Conservation (phyloP, 331 rosid genomes). For the Acacia pycnantha region DNA sequence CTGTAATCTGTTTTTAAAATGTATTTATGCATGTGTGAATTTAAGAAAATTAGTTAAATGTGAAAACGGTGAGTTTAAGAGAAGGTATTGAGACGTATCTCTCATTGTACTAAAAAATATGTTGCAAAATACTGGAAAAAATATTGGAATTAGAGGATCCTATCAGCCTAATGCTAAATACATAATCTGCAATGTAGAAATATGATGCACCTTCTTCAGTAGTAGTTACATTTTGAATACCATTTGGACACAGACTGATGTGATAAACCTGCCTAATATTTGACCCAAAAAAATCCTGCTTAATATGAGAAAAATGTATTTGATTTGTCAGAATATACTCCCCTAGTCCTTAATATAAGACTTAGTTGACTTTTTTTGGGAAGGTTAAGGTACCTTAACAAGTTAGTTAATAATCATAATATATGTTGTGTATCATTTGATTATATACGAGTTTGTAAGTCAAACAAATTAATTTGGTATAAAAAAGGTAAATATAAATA, state of each 20-base stretch:
- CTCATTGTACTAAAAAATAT: background rate
- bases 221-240: background rate
- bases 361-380: no score
- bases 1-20: background rate
- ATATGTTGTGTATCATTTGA: no score
- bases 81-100: background rate
- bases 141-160: background rate
- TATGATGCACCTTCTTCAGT: background rate
- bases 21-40: background rate
- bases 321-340: background rate
- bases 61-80: background rate
- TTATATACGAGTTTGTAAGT: no score
- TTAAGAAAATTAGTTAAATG: background rate
- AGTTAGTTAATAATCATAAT: no score
- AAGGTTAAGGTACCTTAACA: no score
- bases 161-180: background rate
- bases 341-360: no score
- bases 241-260: background rate
- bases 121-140: background rate
- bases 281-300: background rate
- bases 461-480: no score
- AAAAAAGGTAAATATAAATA: no score
- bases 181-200: background rate
- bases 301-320: background rate
- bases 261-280: background rate